Evolutionary conservation across 2,329 filamentous ascomycete genomes (phyloP).

Genomic region (Venturia asperata): DNA sequence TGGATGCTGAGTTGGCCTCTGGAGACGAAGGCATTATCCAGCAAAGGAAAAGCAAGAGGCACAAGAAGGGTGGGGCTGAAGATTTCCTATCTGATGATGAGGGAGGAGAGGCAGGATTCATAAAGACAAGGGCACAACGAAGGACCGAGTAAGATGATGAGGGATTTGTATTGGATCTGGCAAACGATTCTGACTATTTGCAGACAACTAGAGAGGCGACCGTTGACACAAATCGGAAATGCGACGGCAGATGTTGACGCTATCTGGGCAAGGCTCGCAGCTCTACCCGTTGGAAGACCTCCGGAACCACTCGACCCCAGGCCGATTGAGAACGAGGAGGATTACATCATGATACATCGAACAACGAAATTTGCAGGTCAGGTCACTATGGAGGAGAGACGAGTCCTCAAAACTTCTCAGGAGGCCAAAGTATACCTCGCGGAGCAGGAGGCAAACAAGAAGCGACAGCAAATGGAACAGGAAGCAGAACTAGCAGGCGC

Average conservation of each 20-base stretch:
- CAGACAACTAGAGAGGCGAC: conserved; percentile 53
- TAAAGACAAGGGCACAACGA: conserved; percentile 67
- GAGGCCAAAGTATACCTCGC: conserved; percentile 48
- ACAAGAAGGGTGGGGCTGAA: conserved; percentile 27
- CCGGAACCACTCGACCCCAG: conserved; percentile 23
- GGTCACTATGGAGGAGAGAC: conserved; percentile 63
- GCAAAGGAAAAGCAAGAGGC: conserved; percentile 46
- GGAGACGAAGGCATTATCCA: conserved; percentile 66
- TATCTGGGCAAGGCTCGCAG: conserved; percentile 61
- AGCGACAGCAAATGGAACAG: conserved; percentile 19
- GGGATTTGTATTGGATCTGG: neutral
- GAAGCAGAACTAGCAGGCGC: conserved; percentile 21
- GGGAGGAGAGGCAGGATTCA: conserved; percentile 51
- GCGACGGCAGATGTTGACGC: conserved; percentile 66
- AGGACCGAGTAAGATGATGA: conserved; percentile 53
- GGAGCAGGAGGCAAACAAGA: conserved; percentile 28
- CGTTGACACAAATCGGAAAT: conserved; percentile 47
- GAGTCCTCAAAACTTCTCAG: conserved; percentile 51
- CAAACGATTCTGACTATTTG: neutral
- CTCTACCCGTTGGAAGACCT: conserved; percentile 35
- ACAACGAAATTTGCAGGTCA: conserved; percentile 70
- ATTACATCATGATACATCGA: conserved; percentile 57
- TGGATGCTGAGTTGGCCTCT: conserved; percentile 40
- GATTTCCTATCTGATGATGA: conserved; percentile 33
- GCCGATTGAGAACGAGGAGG: conserved; percentile 26